These are phyloP conservation scores for Rhizopogon sp. DNA, from an alignment of 768 basidiomycete species.

Conservation along the genomic window DNA sequence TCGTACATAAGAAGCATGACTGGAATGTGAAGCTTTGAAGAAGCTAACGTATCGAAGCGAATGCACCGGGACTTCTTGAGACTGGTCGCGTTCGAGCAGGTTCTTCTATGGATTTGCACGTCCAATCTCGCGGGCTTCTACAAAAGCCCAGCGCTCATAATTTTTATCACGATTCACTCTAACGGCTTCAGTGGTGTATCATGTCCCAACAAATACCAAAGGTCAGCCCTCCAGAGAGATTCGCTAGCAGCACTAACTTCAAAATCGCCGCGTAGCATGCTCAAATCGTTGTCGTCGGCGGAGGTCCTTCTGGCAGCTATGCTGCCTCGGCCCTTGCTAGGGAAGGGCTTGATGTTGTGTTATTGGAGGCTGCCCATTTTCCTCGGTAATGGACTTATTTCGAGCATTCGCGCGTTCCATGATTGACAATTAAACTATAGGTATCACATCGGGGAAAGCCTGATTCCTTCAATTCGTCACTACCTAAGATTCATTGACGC, in stretches of 20 bases:
- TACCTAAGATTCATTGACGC: conserved; percentile 48
- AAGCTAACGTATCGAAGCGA: not conserved
- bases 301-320: conserved; percentile 56
- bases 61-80: not conserved
- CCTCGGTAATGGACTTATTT: conserved; percentile 36
- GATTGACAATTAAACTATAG: conserved; percentile 14
- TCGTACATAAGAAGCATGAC: not conserved
- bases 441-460: conserved; percentile 45
- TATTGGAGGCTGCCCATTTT: conserved; percentile 52
- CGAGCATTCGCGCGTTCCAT: not conserved
- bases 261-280: conserved; percentile 11
- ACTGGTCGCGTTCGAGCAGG: not conserved
- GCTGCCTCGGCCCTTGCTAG: conserved; percentile 49
- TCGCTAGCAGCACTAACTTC: not conserved
- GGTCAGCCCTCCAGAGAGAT: conserved; percentile 4
- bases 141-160: no score
- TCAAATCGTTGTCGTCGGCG: conserved; percentile 46
- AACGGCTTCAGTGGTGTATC: no score
- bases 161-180: no score
- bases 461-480: conserved; percentile 46
- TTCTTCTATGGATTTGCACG: not conserved
- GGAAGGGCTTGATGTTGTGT: conserved; percentile 54
- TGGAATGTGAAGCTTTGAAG: not conserved
- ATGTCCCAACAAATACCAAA: conserved; percentile 7
- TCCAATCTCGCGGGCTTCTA: no score